These are phyloP conservation scores for Skeletonema tropicum DNA, from an alignment of 108 stramenopile genomes.

Conservation along the genomic window DNA sequence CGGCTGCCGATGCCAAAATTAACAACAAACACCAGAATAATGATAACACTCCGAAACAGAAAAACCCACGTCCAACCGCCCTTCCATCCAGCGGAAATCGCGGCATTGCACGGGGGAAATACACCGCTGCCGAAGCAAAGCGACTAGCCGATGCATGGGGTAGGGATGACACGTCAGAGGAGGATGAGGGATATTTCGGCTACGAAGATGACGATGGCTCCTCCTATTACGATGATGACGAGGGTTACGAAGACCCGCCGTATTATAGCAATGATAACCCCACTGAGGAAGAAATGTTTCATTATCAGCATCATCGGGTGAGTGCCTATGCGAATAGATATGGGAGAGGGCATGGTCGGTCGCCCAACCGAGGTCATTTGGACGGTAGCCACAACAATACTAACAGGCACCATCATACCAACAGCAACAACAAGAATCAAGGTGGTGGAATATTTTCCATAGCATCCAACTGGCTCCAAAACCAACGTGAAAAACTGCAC, in stretches of 20 bases:
- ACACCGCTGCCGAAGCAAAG: slow-evolving; percentile 24
- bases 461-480: slow-evolving; percentile 46
- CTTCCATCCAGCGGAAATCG: slow-evolving; percentile 19
- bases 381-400: background rate
- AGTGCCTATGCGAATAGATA: slow-evolving; percentile 11
- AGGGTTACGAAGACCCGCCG: slow-evolving; percentile 5
- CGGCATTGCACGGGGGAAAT: slow-evolving; percentile 40
- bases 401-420: background rate
- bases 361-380: background rate
- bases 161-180: slow-evolving; percentile 20
- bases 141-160: slow-evolving; percentile 29
- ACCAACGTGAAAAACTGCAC: slow-evolving; percentile 43
- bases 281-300: slow-evolving; percentile 2
- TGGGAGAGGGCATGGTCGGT: background rate
- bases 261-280: slow-evolving; percentile 4
- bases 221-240: background rate
- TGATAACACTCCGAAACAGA: background rate
- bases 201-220: slow-evolving; percentile 4
- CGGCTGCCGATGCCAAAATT: slow-evolving; percentile 21
- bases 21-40: background rate
- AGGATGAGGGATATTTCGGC: slow-evolving; percentile 5
- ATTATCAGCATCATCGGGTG: slow-evolving; percentile 20
- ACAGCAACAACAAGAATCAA: background rate
- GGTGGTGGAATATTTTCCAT: slow-evolving; percentile 26
- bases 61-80: background rate